Base-by-base conservation (phyloP, 2,329 filamentous ascomycete species). In the Ascochyta fabae region DNA sequence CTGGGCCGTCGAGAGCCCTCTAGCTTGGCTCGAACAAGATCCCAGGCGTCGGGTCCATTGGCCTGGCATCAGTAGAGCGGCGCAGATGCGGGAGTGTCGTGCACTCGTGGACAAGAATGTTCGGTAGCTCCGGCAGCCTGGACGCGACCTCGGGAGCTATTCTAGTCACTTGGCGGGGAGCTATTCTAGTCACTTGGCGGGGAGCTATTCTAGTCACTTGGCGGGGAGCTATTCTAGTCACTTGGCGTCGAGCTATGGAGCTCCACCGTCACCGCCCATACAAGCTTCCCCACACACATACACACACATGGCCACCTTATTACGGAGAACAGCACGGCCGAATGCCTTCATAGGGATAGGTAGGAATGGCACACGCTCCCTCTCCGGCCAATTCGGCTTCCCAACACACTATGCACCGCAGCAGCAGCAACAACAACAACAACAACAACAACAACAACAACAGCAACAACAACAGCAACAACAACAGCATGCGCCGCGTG, bases 261-360 rank as follows among this genome's bases (percentile, higher is more conserved):
- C 60, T 57, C 41, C 27, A 29, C 26, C 36, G 47, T 38, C 36
- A 54, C 41, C 50, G 53, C 42, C 48, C n/a, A 48, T 27, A 38
- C 26, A 42, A 27, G 42, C 44, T 44, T 47, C 46, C 34, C 34
- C 40, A 58, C 39, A 62, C 55, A 62, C 61, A 59, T 12, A 35
- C 15, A 35, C 33, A 16, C 58, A 66, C 44, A 76, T 76, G 73
- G 66, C 73, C 27, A 63, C 65, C n/a, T 53, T 72, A 57, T 54
- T 74, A 61, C 62, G 65, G 47, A 63, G 64, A 36, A 54, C 56
- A 38, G 48, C 65, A 34, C 67, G 67, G 58, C 64, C 68, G 33
- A 50, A 49, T 3, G 22, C 53, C 13, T 56, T 60, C 31, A 48
- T 50, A 48, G 50, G 38, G 38, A 42, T 56, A 8, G 24, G 43